phyloP scores from a whole-genome alignment of 2,329 filamentous ascomycete genomes.

The Diaporthe sp. region DNA sequence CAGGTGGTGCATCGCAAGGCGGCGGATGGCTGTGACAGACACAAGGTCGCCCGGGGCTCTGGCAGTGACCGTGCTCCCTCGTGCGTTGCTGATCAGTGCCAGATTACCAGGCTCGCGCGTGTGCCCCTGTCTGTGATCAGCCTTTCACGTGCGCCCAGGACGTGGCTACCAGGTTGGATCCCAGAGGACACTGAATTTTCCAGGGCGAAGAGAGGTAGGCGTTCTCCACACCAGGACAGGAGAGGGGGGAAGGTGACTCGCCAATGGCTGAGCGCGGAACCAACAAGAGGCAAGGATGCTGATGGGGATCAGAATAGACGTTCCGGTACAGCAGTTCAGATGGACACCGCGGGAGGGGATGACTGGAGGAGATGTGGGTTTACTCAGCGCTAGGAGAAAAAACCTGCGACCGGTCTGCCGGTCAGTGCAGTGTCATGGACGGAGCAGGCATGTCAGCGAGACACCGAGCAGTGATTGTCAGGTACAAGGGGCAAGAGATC shows the following conservation, averaged over 20 bases:
- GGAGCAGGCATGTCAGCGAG: constrained; percentile 11
- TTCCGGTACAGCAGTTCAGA: not conserved
- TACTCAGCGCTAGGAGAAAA: constrained; percentile 24
- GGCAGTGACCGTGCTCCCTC: constrained; percentile 3
- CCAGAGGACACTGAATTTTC: not conserved
- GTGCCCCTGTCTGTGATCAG: constrained; percentile 6
- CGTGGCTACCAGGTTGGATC: not conserved
- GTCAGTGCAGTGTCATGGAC: not conserved
- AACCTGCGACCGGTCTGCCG: not conserved
- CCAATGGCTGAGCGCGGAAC: constrained; percentile 1
- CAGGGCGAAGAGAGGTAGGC: not conserved
- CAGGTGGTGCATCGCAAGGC: not conserved
- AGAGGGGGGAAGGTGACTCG: constrained; percentile 10
- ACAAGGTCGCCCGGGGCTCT: not conserved
- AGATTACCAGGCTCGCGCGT: not conserved
- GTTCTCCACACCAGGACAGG: constrained; percentile 2
- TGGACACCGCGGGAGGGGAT: not conserved
- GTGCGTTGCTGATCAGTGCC: constrained; percentile 11
- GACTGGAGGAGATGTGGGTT: not conserved
- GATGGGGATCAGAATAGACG: not conserved
- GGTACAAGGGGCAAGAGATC: constrained; percentile 7
- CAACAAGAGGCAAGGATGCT: not conserved
- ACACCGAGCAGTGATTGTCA: constrained; percentile 1
- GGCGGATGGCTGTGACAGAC: not conserved
- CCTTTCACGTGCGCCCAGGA: not conserved